phyloP scores from a whole-genome alignment of 2,329 filamentous ascomycete genomes.

The Parastagonospora avenae region DNA sequence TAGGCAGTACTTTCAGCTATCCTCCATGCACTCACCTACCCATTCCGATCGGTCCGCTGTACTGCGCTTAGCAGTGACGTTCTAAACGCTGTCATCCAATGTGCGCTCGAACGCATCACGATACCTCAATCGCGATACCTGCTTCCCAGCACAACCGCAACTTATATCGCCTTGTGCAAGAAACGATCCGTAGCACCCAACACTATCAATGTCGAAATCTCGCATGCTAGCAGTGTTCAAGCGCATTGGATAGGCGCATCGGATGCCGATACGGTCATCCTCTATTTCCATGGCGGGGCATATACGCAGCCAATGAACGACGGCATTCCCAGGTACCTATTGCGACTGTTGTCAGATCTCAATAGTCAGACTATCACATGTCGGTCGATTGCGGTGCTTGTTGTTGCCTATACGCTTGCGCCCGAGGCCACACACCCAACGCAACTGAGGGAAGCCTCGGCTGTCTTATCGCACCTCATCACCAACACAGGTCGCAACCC shows the following conservation, averaged over 20 bases:
- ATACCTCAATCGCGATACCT: conserved; percentile 27
- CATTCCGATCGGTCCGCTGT: conserved; percentile 17
- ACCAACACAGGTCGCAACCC: conserved; percentile 10
- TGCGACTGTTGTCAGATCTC: conserved; percentile 13
- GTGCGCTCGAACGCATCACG: conserved; percentile 18
- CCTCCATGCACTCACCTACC: conserved; percentile 20
- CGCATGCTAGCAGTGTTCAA: conserved; percentile 7
- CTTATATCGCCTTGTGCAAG: conserved; percentile 23
- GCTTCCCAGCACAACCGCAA: conserved; percentile 14
- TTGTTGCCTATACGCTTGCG: conserved; percentile 25
- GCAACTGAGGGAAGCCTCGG: conserved; percentile 25
- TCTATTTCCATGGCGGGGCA: conserved; percentile 31
- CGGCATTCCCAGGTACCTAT: conserved; percentile 14
- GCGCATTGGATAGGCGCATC: conserved; percentile 31
- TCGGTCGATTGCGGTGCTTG: conserved; percentile 18
- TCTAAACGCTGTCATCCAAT: conserved; percentile 20
- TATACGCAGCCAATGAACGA: conserved; percentile 22
- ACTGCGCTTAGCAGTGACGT: conserved; percentile 19
- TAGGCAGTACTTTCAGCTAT: conserved; percentile 14
- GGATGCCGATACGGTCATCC: conserved; percentile 22
- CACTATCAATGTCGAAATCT: conserved; percentile 8
- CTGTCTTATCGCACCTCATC: conserved; percentile 22
- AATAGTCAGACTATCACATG: conserved; percentile 4
- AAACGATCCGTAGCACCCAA: conserved; percentile 9
- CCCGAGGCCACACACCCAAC: conserved; percentile 27